Conservation (phyloP, 2,329 filamentous ascomycete genomes). For the Fusarium nanum region DNA sequence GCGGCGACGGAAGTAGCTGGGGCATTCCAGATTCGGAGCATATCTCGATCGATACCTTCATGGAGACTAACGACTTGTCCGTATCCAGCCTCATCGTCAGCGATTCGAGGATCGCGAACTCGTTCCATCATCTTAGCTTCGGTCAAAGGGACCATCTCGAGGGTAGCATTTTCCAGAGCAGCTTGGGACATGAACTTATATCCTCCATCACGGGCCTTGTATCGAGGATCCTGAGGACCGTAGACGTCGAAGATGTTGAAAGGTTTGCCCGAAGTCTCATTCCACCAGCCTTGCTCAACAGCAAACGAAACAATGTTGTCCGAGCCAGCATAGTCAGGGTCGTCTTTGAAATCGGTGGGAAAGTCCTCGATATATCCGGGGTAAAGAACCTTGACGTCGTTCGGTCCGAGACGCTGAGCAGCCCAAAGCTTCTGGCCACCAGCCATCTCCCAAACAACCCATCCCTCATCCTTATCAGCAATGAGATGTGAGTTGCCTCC, state of each 20-base stretch:
- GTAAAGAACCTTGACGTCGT: conserved; percentile 41
- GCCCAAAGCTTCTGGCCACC: conserved; percentile 42
- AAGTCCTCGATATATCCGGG: conserved; percentile 42
- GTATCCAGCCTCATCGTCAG: conserved; percentile 41
- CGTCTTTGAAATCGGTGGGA: conserved; percentile 23
- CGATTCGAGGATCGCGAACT: conserved; percentile 37
- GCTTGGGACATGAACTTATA: conserved; percentile 45
- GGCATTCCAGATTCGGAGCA: conserved; percentile 41
- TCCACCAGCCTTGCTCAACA: conserved; percentile 42
- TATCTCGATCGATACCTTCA: conserved; percentile 25
- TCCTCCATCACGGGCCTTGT: conserved; percentile 41
- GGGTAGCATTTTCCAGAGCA: conserved; percentile 34
- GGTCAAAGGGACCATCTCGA: conserved; percentile 37
- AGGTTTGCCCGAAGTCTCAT: conserved; percentile 25
- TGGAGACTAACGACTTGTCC: conserved; percentile 39
- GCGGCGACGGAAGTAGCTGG: conserved; percentile 34
- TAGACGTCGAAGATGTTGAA: conserved; percentile 43
- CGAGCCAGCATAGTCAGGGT: conserved; percentile 31
- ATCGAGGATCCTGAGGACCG: conserved; percentile 36
- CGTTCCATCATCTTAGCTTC: conserved; percentile 42
- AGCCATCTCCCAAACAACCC: conserved; percentile 44
- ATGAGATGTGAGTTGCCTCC: conserved; percentile 43
- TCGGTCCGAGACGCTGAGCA: conserved; percentile 36
- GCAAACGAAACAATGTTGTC: conserved; percentile 42
- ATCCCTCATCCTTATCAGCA: conserved; percentile 41